A percentile compares a stretch with the other conserved stretches of the same genome.
These are phyloP conservation scores for Bruguiera gymnorhiza DNA, from an alignment of 345 rosid genomes.

Conservation along the genomic window DNA sequence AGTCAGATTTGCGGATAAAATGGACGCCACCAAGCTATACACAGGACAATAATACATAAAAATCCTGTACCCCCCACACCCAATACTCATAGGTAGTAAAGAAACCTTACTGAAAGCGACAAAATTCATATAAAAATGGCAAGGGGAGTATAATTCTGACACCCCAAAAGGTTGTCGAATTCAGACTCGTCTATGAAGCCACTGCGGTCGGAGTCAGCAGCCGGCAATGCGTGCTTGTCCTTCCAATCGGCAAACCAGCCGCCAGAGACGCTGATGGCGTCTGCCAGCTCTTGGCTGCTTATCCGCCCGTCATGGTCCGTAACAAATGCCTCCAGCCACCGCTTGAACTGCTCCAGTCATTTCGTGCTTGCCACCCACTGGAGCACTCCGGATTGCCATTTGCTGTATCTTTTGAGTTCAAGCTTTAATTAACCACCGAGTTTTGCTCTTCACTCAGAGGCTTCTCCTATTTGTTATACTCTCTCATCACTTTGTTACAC, in stretches of 20 bases:
- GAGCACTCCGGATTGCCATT: neutral
- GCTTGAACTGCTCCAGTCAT: conserved; percentile 16
- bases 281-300: conserved; percentile 8
- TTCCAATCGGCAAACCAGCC: conserved; percentile 13
- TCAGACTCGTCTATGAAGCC: conserved; percentile 9
- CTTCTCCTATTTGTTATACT: no score
- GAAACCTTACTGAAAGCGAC: no score
- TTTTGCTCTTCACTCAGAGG: no score
- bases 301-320: conserved; percentile 3
- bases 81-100: no score
- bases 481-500: no score
- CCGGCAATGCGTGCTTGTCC: neutral
- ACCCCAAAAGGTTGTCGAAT: neutral
- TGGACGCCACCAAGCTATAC: no score
- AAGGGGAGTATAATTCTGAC: neutral
- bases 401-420: no score
- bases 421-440: no score
- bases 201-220: conserved; percentile 12
- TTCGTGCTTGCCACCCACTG: neutral
- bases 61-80: no score
- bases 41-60: no score
- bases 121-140: no score
- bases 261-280: conserved; percentile 1
- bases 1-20: no score
- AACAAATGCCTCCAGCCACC: neutral